phyloP scores from a whole-genome alignment of 2,329 filamentous ascomycete species.

The Ophiostoma sp. region DNA sequence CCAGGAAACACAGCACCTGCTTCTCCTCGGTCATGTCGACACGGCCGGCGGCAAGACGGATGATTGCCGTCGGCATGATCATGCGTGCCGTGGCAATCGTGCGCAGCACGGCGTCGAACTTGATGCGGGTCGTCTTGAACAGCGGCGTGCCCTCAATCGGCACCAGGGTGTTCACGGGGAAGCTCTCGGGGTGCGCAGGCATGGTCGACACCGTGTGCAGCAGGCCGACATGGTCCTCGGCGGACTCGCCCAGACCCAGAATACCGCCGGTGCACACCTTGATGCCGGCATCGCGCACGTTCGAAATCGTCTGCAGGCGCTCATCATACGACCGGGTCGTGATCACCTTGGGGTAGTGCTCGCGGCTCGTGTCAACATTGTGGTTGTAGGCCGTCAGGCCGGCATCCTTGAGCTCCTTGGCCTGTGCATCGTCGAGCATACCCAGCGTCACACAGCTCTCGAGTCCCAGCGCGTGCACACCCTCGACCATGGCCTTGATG shows the following conservation, averaged over 20 bases:
- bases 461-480: constrained; percentile 77
- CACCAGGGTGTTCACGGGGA: constrained; percentile 86
- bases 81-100: constrained; percentile 80
- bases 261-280: constrained; percentile 90
- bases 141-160: constrained; percentile 87
- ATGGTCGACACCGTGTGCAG: constrained; percentile 77
- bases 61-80: constrained; percentile 78
- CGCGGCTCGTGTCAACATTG: constrained; percentile 84
- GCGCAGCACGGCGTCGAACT: constrained; percentile 72
- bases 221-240: constrained; percentile 74
- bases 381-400: constrained; percentile 91
- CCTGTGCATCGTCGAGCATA: constrained; percentile 81
- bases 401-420: constrained; percentile 73
- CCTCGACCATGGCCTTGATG: constrained; percentile 78
- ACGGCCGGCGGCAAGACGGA: constrained; percentile 77
- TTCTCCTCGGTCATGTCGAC: constrained; percentile 83
- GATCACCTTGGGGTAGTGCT: constrained; percentile 83
- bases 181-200: constrained; percentile 78
- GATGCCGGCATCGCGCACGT: constrained; percentile 80
- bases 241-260: constrained; percentile 73
- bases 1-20: constrained; percentile 84
- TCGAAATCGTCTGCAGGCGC: constrained; percentile 68
- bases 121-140: constrained; percentile 65
- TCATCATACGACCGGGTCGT: constrained; percentile 84
- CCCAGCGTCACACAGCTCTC: constrained; percentile 90